A percentile compares a stretch with the other conserved stretches of the same genome.
Conservation (phyloP, 495 filamentous ascomycete genomes). For the Penicillium canariense region DNA sequence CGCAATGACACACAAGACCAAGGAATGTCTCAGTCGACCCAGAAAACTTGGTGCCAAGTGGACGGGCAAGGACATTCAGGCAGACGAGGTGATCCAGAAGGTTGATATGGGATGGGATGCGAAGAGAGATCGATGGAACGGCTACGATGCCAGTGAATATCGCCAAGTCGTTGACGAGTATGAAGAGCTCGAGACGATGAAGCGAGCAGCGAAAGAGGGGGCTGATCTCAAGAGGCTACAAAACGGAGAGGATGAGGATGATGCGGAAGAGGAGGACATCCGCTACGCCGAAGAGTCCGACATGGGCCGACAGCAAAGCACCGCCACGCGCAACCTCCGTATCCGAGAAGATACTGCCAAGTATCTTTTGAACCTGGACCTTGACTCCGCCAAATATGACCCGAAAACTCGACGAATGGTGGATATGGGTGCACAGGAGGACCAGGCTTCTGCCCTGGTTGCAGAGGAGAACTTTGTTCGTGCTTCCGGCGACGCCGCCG, state of each 20-base stretch:
- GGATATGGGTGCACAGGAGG: conserved; percentile 76
- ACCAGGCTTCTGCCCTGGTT: conserved; percentile 82
- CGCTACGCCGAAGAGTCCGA: conserved; percentile 97
- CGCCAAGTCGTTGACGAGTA: conserved; percentile 82
- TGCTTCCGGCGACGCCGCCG: conserved; percentile 87
- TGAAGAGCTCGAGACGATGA: conserved; percentile 78
- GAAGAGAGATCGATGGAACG: conserved; percentile 98
- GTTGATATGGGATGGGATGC: conserved; percentile 92
- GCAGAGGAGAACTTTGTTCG: conserved; percentile 93
- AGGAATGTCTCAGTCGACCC: conserved; percentile 87
- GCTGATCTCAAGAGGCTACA: conserved; percentile 45
- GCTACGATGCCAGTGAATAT: conserved; percentile 89
- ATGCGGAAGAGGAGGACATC: conserved; percentile 58
- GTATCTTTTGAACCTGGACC: conserved; percentile 89
- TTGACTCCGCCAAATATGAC: conserved; percentile 97
- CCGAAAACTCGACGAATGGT: conserved; percentile 96
- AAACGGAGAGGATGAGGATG: conserved; percentile 52
- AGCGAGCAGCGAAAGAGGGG: conserved; percentile 52
- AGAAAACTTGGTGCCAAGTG: conserved; percentile 88
- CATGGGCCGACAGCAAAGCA: conserved; percentile 88
- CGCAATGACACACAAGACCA: conserved; percentile 91
- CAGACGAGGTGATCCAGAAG: conserved; percentile 84
- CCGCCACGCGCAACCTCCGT: conserved; percentile 83
- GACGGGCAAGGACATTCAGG: conserved; percentile 90
- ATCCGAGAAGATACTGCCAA: conserved; percentile 98